Evolutionary conservation across 225 moss, liverwort and hornwort species (phyloP), one percentile per base, ranked within the genome.

Genomic region (Polytrichum commune): DNA sequence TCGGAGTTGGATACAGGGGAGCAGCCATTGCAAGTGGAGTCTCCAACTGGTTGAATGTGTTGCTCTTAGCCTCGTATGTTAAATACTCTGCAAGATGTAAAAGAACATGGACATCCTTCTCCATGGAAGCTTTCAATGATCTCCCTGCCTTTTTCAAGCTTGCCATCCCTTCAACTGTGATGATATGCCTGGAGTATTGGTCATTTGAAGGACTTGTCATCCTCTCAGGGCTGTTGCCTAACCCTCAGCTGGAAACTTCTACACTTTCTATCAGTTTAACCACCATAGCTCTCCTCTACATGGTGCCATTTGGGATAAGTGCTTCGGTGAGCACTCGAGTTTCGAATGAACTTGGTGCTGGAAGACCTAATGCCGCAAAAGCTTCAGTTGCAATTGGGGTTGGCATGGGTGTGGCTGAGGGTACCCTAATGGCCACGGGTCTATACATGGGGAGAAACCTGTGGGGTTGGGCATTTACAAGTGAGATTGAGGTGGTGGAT

Each of bases 161-260:
- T 32, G 95, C 90, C 19, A 65, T 95, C 33, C 91, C 95, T 0
- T 88, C 95, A 5, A 73, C 91, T 0, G 57, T 89, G 23, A 95
- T 95, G 93, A 73, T 93, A 33, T 93, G 93, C 74, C 78, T 91
- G 75, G 92, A 93, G 68, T 83, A 74, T 19, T 95, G 95, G 91
- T 88, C 87, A 33, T 95, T 93, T 69, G 91, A 93, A 20, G 26
- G 55, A 2, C 35, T 91, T 8, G 88, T 95, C 4, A 68, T 95
- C 8, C 7, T 93, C 0, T 88, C 95, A 0, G 95, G 95, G 4
- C 79, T 92, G 8, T 77, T 95, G 54, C 80, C 89, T 0, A 91
- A 95, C 20, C 95, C 95, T 0, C 56, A 90, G 64, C 70, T 95
- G 18, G 90, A 95, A 55, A 89, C 88, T 5, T 89, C 95, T 19